These are phyloP conservation scores for Diaporthe humulicola DNA, from an alignment of 2,329 filamentous ascomycete species.

Conservation along the genomic window DNA sequence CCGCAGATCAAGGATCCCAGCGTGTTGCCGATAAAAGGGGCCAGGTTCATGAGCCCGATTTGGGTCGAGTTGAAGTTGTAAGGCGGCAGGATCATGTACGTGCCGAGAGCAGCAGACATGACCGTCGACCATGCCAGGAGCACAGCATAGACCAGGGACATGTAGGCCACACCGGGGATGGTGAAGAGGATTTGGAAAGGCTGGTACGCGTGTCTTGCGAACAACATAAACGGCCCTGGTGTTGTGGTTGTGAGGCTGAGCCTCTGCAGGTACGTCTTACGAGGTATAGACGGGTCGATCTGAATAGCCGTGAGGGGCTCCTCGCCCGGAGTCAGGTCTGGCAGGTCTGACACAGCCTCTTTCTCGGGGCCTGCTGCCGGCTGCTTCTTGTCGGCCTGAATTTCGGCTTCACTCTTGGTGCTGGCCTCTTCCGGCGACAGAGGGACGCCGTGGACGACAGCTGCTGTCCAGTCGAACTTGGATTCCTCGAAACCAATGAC, in stretches of 20 bases:
- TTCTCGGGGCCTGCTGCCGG: conserved; percentile 35
- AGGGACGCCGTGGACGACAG: neutral
- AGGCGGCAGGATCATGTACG: conserved; percentile 39
- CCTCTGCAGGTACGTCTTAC: conserved; percentile 38
- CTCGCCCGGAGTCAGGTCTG: neutral
- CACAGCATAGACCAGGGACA: conserved; percentile 40
- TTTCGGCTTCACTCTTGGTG: neutral
- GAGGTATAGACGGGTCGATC: conserved; percentile 35
- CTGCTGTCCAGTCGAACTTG: conserved; percentile 39
- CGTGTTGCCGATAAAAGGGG: conserved; percentile 41
- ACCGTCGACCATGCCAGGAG: conserved; percentile 39
- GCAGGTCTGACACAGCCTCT: neutral
- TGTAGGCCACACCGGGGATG: conserved; percentile 39
- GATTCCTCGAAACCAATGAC: conserved; percentile 40
- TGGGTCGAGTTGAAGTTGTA: conserved; percentile 40
- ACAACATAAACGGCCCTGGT: conserved; percentile 34
- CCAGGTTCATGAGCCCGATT: conserved; percentile 40
- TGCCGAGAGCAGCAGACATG: conserved; percentile 35
- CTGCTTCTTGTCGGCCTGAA: neutral
- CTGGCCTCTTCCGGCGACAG: neutral
- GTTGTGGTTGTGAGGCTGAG: conserved; percentile 38
- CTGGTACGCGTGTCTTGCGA: conserved; percentile 39
- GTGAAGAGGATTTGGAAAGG: conserved; percentile 39
- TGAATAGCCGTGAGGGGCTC: conserved; percentile 1
- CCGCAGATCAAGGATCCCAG: conserved; percentile 52